phyloP scores from a whole-genome alignment of 768 basidiomycete genomes.

The Lyophyllum semitale region DNA sequence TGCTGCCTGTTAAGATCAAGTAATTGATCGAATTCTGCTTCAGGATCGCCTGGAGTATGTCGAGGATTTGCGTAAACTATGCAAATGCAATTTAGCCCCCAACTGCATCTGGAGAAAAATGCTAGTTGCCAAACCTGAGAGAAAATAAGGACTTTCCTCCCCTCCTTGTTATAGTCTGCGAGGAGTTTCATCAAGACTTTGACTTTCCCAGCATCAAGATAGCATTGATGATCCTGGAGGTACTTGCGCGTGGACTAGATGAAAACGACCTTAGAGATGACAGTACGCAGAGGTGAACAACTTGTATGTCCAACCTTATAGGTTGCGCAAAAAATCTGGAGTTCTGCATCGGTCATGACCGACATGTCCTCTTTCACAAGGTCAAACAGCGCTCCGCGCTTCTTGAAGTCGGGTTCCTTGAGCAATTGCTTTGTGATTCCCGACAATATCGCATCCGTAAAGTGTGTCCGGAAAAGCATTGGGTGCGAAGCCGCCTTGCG shows the following conservation, averaged over 20 bases:
- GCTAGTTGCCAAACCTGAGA: constrained; percentile 67
- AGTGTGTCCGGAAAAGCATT: constrained; percentile 88
- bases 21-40: constrained; percentile 72
- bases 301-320: constrained; percentile 69
- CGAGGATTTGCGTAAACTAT: constrained; percentile 94
- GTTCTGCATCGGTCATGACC: constrained; percentile 96
- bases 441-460: constrained; percentile 74
- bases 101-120: not conserved
- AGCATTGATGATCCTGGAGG: constrained; percentile 72
- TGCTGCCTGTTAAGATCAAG: constrained; percentile 87
- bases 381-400: constrained; percentile 75
- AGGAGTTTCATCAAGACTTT: constrained; percentile 72
- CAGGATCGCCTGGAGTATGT: constrained; percentile 86
- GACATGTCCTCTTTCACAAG: constrained; percentile 97
- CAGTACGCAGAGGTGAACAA: not conserved
- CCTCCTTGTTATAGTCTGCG: constrained; percentile 61
- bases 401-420: constrained; percentile 91
- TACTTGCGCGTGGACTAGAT: constrained; percentile 70
- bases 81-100: not conserved
- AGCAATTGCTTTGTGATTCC: constrained; percentile 80
- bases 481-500: constrained; percentile 97
- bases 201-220: constrained; percentile 88
- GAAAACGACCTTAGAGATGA: not conserved
- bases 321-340: constrained; percentile 81
- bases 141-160: constrained; percentile 88